Conservation (phyloP, 2,329 filamentous ascomycete species). For the Catunica adiposa region DNA sequence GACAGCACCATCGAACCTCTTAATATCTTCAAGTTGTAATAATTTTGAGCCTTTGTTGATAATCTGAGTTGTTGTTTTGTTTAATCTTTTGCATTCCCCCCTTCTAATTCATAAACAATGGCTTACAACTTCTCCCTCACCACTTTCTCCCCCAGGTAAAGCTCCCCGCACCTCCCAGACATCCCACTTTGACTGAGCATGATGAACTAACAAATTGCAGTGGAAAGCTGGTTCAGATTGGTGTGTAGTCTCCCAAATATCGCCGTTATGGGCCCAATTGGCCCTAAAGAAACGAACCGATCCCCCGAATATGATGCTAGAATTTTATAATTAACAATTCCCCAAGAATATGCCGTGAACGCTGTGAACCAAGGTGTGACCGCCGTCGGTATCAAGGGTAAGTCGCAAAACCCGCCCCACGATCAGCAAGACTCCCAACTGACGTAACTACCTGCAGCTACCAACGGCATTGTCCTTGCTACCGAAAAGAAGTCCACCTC, state of each 20-base stretch:
- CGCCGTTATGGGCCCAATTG: background rate
- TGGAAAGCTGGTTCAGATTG: conserved; percentile 98
- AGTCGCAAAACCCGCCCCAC: conserved; percentile 15
- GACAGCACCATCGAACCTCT: conserved; percentile 2
- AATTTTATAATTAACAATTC: background rate
- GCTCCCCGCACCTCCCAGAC: conserved; percentile 14
- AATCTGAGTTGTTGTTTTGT: conserved; percentile 2
- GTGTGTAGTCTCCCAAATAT: conserved; percentile 24
- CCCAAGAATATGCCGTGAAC: conserved; percentile 89
- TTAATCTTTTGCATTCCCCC: background rate
- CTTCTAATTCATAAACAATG: conserved; percentile 10
- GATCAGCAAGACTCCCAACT: conserved; percentile 13
- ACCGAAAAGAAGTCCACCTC: conserved; percentile 99
- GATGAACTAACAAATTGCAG: conserved; percentile 35
- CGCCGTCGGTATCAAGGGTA: conserved; percentile 95
- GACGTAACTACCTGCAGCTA: conserved; percentile 41
- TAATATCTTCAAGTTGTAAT: background rate
- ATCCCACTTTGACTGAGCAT: conserved; percentile 16
- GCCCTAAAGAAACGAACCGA: background rate
- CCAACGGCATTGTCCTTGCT: conserved; percentile 95
- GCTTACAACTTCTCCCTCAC: conserved; percentile 66
- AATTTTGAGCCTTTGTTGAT: background rate
- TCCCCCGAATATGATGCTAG: background rate
- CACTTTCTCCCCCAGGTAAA: conserved; percentile 97
- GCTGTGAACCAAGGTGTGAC: conserved; percentile 99